Conservation (phyloP, 2,329 filamentous ascomycete species). For the Colletotrichum filicis region DNA sequence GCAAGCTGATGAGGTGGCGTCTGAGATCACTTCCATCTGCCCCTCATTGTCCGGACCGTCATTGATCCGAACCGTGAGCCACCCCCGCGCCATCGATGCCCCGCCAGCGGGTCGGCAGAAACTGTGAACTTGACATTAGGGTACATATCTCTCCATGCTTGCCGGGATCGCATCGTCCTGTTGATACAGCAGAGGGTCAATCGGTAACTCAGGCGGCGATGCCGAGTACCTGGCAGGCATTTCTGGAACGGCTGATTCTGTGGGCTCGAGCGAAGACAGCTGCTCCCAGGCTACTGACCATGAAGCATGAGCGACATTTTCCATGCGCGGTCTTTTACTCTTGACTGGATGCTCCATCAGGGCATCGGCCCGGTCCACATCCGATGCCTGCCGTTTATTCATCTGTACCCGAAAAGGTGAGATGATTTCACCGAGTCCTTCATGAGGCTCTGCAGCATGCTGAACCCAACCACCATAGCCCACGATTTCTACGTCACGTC, state of each 20-base stretch:
- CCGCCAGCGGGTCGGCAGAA: not conserved
- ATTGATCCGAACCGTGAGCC: too few species aligned
- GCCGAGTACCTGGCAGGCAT: not conserved
- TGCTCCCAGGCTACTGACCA: not conserved
- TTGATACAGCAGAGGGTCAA: not conserved
- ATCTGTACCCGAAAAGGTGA: not conserved
- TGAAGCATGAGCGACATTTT: too few species aligned
- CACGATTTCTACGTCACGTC: not conserved
- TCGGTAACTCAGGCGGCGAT: not conserved
- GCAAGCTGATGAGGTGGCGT: too few species aligned
- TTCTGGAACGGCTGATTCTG: not conserved
- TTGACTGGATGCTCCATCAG: too few species aligned
- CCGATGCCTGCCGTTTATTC: too few species aligned
- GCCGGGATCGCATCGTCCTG: not conserved
- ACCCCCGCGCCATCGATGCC: not conserved
- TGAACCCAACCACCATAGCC: not conserved
- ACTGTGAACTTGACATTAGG: not conserved
- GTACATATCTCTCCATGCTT: not conserved
- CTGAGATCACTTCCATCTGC: too few species aligned
- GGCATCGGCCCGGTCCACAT: too few species aligned
- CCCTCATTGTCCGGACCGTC: too few species aligned
- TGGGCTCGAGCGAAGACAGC: not conserved
- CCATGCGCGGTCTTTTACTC: too few species aligned
- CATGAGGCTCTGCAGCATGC: not conserved
- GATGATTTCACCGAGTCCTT: not conserved